Percentiles rank a stretch among this genome's conserved stretches.
Evolutionary conservation across 169 alveolate species (phyloP).

Genomic region (Babesia ovata): DNA sequence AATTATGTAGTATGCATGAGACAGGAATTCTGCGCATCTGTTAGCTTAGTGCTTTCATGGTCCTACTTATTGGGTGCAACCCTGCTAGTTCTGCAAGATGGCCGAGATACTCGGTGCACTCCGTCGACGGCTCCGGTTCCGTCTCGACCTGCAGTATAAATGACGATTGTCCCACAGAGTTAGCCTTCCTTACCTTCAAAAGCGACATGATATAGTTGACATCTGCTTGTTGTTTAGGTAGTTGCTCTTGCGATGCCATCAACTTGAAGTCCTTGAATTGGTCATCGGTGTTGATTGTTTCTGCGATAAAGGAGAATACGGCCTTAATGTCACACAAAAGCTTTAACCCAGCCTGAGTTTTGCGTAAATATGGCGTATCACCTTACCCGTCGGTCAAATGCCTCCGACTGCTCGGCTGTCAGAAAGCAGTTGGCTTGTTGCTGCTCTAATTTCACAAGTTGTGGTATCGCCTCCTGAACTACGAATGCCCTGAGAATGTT

Average conservation of each 20-base stretch:
- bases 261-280: slow-evolving; percentile 19
- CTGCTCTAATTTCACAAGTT: slow-evolving; percentile 37
- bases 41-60: background rate
- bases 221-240: slow-evolving; percentile 45
- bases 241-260: slow-evolving; percentile 65
- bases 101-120: slow-evolving; percentile 39
- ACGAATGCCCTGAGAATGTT: slow-evolving; percentile 45
- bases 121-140: slow-evolving; percentile 28
- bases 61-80: slow-evolving; percentile 31
- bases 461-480: slow-evolving; percentile 69
- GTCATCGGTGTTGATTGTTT: slow-evolving; percentile 24
- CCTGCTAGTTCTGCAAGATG: slow-evolving; percentile 39
- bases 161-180: background rate
- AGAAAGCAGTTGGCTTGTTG: slow-evolving; percentile 37
- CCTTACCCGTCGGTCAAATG: slow-evolving; percentile 61
- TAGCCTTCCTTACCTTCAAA: slow-evolving; percentile 19
- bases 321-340: slow-evolving; percentile 57
- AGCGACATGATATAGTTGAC: slow-evolving; percentile 45
- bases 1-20: slow-evolving; percentile 32
- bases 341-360: slow-evolving; percentile 48
- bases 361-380: background rate
- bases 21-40: slow-evolving; percentile 30
- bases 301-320: slow-evolving; percentile 36
- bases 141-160: slow-evolving; percentile 14
- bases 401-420: slow-evolving; percentile 34